Base-by-base conservation (phyloP, 768 basidiomycete genomes). In the Russula vinacea region DNA sequence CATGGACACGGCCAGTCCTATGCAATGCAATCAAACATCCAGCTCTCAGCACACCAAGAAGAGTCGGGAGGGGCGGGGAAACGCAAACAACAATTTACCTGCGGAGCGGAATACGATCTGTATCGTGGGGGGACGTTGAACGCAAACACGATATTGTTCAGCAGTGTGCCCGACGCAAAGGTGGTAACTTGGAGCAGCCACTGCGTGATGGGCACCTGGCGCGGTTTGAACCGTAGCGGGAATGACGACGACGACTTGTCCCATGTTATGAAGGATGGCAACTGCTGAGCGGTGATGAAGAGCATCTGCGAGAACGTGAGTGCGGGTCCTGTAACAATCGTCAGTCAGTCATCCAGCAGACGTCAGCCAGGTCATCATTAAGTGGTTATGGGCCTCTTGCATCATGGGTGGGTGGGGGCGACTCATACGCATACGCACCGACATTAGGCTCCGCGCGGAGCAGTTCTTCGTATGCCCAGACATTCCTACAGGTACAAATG, bases 41-140 rank as follows among this genome's bases (percentile, higher is more conserved):
- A 19, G 17, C 40, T 56, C 26, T 56, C 29, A 57, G 42, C 4
- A 44, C 10, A 22, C 9, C n/a, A 45, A n/a, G n/a, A 22, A 5
- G n/a, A 11, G 49, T 26, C 22, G 22, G 33, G 8, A 24, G 17
- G 19, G 24, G 0, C 26, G 4, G 49, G 4, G 14, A 11, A 1
- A n/a, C 4, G 42, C 35, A 10, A 35, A 39, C 11, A 5, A 35
- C 8, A 10, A 49, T 3, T 60, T 58, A 87, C 91, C 90, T 45
- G 89, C 90, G 57, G 90, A 92, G 42, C 92, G 84, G 73, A 93
- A 91, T 32, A 94, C 85, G 68, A 94, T 93, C 68, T 91, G 84
- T 3, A 94, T 76, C 1, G 89, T 84, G 52, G 92, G 76, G 90
- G 91, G 0, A 93, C 87, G 54, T 85, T 77, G 72, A 84, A 90